These are phyloP conservation scores for Colletotrichum tofieldiae DNA, from an alignment of 2,329 filamentous ascomycete species.

Conservation along the genomic window DNA sequence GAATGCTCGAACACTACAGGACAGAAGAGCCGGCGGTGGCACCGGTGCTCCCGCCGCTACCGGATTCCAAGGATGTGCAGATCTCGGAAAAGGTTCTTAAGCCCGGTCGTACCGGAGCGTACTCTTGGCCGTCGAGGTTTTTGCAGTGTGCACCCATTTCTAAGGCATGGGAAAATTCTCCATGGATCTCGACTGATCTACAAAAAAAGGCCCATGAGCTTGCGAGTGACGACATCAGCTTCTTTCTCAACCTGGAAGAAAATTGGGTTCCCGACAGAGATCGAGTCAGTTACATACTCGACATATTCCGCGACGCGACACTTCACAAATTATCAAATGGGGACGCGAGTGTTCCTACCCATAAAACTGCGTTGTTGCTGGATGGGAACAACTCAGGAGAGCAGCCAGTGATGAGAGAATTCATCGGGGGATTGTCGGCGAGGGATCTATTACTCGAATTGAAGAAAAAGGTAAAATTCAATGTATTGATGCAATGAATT, in stretches of 20 bases:
- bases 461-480: neutral
- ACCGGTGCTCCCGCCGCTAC: no score
- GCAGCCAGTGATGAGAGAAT: neutral
- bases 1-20: no score
- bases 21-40: no score
- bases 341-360: neutral
- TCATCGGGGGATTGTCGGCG: neutral
- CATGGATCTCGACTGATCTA: no score
- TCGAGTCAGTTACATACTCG: neutral
- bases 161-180: neutral
- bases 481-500: no score
- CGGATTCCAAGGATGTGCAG: neutral
- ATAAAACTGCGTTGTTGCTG: neutral
- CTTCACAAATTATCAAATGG: neutral
- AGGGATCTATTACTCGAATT: neutral
- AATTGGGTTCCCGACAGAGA: neutral
- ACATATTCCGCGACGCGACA: neutral
- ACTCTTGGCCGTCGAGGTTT: slow-evolving; percentile 9
- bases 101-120: neutral
- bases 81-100: no score
- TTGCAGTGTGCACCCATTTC: neutral
- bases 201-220: neutral
- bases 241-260: neutral
- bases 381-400: neutral
- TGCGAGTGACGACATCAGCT: neutral